Base-by-base conservation (phyloP, 1,284 basidiomycete genomes). In the Ceratobasidium sp. region DNA sequence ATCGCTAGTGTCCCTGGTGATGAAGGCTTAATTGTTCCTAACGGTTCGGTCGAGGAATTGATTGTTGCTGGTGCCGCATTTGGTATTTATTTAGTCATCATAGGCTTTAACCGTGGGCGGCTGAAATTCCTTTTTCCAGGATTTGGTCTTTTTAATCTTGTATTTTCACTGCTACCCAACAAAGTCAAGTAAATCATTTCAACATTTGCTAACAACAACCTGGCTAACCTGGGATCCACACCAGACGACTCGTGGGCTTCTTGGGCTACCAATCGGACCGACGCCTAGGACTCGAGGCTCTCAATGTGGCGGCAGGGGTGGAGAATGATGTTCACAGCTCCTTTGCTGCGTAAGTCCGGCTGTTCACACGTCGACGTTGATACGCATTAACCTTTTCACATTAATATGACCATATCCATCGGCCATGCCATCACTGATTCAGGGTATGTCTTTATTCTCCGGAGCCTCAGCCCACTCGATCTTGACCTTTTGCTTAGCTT, bases 11-110 rank as follows among this genome's bases (percentile, higher is more conserved):
- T 29, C 45, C 67, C 76, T 63, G 33, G 31, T 31, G 69, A 72
- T 4, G 60, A 45, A 44, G 29, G 53, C 29, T n/a, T n/a, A 45
- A 72, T 76, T 7, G 62, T 80, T 0, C 81, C 83, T 0, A 87
- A 90, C 54, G 90, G 89, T 0, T 87, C 88, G 0, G 82, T 92
- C 1, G 92, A 93, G 80, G 91, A 93, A 75, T 79, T 93, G 17
- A 88, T 94, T 69, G 80, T 92, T 53, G 87, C 89, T 4, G 92
- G 92, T 1, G 88, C 90, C 5, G 92, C 92, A 1, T 94, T 93
- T 79, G 92, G 90, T 90, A 75, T 64, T 81, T 53, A 24, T 41
- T 19, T 29, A 41, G 41, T 36, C 33, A 24, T 44, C 62, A 31
- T 45, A 51, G 72, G 24, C 75, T 27, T 59, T 50, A 47, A 41